Percentiles rank a stretch among this genome's conserved stretches.
phyloP scores from a whole-genome alignment of 345 rosid species.

The Eucalyptus sp. region DNA sequence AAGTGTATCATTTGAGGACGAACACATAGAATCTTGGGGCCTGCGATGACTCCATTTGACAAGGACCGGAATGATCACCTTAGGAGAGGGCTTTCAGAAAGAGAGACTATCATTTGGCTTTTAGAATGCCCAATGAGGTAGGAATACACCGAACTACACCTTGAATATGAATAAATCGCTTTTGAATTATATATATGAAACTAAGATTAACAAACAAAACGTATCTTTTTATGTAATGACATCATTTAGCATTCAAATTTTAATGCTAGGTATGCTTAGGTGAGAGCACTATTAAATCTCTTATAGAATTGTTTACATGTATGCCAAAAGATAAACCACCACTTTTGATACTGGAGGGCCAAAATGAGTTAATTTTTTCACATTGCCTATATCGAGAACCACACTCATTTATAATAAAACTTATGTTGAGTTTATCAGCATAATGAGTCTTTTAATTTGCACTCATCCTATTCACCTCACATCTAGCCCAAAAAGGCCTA shows the following conservation, averaged over 20 bases:
- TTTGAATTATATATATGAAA: neutral
- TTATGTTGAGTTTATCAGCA: neutral
- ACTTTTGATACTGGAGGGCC: neutral
- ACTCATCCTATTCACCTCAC: neutral
- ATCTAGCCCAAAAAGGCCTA: no score
- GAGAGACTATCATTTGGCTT: fast-evolving
- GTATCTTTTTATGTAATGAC: neutral
- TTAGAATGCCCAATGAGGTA: neutral
- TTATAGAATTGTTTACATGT: neutral
- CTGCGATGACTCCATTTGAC: neutral
- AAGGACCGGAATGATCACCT: neutral
- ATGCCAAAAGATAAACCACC: neutral
- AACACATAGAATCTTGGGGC: neutral
- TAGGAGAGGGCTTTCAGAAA: neutral
- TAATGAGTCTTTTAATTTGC: neutral
- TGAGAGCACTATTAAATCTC: neutral
- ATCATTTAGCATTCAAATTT: neutral
- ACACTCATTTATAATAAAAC: neutral
- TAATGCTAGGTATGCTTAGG: neutral
- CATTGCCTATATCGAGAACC: neutral
- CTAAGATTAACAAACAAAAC: neutral
- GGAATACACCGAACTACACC: neutral
- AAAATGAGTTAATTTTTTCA: neutral
- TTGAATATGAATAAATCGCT: neutral
- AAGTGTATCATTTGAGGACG: neutral